phyloP scores from a whole-genome alignment of 2,329 filamentous ascomycete genomes.

The Didymella arachidicola region DNA sequence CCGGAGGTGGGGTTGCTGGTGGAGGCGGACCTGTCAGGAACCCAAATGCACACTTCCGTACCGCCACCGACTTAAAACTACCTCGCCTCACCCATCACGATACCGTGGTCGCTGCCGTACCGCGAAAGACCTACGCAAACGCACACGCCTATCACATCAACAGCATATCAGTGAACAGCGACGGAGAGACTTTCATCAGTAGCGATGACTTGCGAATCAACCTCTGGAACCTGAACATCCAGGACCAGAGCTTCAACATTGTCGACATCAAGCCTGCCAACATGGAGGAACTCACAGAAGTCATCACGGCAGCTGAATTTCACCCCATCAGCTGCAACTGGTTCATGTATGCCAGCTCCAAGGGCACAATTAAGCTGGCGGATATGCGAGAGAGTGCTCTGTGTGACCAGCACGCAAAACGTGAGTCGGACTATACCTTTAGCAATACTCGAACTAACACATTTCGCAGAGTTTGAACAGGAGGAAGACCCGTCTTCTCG shows the following conservation, averaged over 20 bases:
- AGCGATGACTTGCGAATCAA: constrained; percentile 98
- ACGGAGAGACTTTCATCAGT: constrained; percentile 98
- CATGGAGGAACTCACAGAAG: constrained; percentile 99
- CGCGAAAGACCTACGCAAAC: constrained; percentile 95
- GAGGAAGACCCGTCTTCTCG: constrained; percentile 96
- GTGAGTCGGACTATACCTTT: constrained; percentile 63
- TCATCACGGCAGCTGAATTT: constrained; percentile 98
- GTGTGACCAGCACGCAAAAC: constrained; percentile 93
- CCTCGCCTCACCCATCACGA: constrained; percentile 97
- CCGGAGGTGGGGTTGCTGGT: constrained; percentile 71
- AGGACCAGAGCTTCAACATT: constrained; percentile 99
- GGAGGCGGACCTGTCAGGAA: constrained; percentile 81
- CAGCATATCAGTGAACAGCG: constrained; percentile 99
- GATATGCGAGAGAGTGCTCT: constrained; percentile 98
- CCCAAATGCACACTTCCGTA: constrained; percentile 78
- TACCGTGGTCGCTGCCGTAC: constrained; percentile 95
- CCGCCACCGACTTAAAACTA: constrained; percentile 83
- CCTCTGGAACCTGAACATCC: constrained; percentile 98
- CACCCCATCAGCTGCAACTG: constrained; percentile 97
- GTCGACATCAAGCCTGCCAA: constrained; percentile 99
- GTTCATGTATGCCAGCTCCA: constrained; percentile 99
- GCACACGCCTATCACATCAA: constrained; percentile 99
- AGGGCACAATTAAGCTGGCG: constrained; percentile 97
- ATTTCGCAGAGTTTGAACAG: constrained; percentile 86
- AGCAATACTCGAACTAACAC: not conserved